These are phyloP conservation scores for Trichosporon ovoides DNA, from an alignment of 1,284 basidiomycete species.

Conservation along the genomic window DNA sequence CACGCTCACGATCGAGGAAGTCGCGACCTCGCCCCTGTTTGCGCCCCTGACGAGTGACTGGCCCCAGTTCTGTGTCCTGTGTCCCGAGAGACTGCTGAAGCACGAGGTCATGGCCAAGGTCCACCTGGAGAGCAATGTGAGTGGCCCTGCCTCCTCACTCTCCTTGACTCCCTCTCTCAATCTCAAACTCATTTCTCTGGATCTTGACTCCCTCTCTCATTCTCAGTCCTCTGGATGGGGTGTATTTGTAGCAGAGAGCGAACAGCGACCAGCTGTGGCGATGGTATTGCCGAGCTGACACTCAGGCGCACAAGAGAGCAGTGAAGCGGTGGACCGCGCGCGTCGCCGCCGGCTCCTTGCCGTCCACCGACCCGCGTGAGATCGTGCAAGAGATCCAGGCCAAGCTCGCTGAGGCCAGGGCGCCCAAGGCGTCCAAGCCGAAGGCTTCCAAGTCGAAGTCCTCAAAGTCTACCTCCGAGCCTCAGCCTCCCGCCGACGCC, in stretches of 20 bases:
- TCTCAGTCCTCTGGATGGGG: too few relatives aligned
- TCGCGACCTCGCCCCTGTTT: constrained; percentile 58
- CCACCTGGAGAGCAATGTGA: constrained; percentile 65
- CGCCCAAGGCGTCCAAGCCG: not conserved
- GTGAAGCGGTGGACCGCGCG: constrained; percentile 27
- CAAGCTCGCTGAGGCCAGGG: constrained; percentile 7
- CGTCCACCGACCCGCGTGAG: constrained; percentile 27
- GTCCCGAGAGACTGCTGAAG: constrained; percentile 69
- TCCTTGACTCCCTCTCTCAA: too few relatives aligned
- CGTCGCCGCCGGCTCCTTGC: constrained; percentile 13
- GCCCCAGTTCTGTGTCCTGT: constrained; percentile 63
- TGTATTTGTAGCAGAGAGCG: too few relatives aligned
- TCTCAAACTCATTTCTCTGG: too few relatives aligned
- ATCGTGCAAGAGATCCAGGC: constrained; percentile 29
- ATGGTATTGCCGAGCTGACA: not conserved
- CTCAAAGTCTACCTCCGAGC: too few relatives aligned
- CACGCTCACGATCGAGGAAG: constrained; percentile 58
- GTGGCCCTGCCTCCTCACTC: too few relatives aligned
- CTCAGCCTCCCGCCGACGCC: too few relatives aligned
- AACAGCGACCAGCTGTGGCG: too few relatives aligned
- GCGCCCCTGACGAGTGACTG: constrained; percentile 36
- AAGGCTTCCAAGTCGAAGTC: constrained; percentile 5
- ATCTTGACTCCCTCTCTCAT: too few relatives aligned
- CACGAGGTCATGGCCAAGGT: constrained; percentile 57
- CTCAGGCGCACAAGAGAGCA: constrained; percentile 31